Evolutionary conservation across 768 basidiomycete genomes (phyloP), one percentile per base, ranked within the genome.

Genomic region (Trametes sanguinea): DNA sequence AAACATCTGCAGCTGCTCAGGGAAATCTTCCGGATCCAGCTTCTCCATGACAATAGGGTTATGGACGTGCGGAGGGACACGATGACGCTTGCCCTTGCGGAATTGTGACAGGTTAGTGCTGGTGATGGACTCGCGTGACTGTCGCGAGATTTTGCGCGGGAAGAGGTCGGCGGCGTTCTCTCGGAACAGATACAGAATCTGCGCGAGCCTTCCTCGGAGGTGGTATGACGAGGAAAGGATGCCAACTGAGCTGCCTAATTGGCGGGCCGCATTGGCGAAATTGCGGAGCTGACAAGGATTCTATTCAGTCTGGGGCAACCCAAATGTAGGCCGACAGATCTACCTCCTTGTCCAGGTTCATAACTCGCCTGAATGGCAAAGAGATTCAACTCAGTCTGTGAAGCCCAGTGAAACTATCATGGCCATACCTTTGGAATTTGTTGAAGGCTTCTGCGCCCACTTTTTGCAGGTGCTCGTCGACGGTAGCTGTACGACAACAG

Each of bases 141-240:
- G 81, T 66, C 68, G 80, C 76, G 60, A 57, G 30, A 89, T 75
- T 66, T 88, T 90, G 22, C 85, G 81, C 6, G 88, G 88, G 64
- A 90, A 91, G n/a, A 90, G 78, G 64, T 86, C 85, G 16, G 88
- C 86, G 1, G 88, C 88, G 67, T 90, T 92, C 73, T 88, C 85
- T 44, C 83, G 85, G 72, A 89, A 90, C 13, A 92, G 80, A 69
- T 83, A 86, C 7, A 88, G 78, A 8, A 92, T 78, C 65, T 87
- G 86, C 3, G 85, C 83, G 17, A 91, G 78, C 6, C 88, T 82
- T 63, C 86, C 83, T 2, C 90, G 85, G 35, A 92, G 81, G 67
- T 86, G 83, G 71, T 84, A 89, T 0, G 87, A 83, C 11, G 88
- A 89, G 13, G 89, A 88, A 6, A 90, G 78, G 57, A 92, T 88